phyloP scores from a whole-genome alignment of 495 filamentous ascomycete species.

The Pseudomonodictys pantanalensis region DNA sequence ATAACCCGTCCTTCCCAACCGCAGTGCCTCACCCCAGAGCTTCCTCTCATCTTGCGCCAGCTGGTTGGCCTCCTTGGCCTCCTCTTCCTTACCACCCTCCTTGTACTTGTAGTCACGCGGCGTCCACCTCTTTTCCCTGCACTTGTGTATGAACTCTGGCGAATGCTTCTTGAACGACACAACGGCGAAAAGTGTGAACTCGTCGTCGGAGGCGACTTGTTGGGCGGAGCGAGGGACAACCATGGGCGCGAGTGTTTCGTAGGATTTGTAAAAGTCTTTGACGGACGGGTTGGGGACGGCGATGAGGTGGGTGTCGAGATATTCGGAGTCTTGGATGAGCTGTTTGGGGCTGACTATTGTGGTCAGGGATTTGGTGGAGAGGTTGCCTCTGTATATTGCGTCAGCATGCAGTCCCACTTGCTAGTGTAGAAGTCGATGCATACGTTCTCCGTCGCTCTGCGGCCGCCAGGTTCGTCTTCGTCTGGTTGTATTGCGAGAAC shows the following conservation, averaged over 20 bases:
- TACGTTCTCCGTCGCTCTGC: slow-evolving; percentile 86
- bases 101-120: slow-evolving; percentile 91
- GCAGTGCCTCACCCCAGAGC: slow-evolving; percentile 85
- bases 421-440: neutral
- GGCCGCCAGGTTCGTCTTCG: slow-evolving; percentile 74
- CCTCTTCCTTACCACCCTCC: slow-evolving; percentile 82
- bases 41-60: slow-evolving; percentile 78
- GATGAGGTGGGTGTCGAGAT: slow-evolving; percentile 90
- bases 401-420: neutral
- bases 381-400: slow-evolving; percentile 67
- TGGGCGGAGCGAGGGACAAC: slow-evolving; percentile 86
- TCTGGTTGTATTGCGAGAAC: slow-evolving; percentile 85
- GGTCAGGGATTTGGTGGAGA: slow-evolving; percentile 88
- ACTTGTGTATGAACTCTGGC: slow-evolving; percentile 81
- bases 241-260: slow-evolving; percentile 80
- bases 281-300: slow-evolving; percentile 73
- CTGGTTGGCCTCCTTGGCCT: slow-evolving; percentile 76
- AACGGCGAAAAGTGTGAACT: slow-evolving; percentile 84
- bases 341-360: slow-evolving; percentile 74
- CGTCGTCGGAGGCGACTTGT: slow-evolving; percentile 74
- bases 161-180: slow-evolving; percentile 90
- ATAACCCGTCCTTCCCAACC: slow-evolving; percentile 81
- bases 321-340: slow-evolving; percentile 87
- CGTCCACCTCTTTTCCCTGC: slow-evolving; percentile 86
- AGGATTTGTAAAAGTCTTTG: slow-evolving; percentile 84